A percentile compares a stretch with the other conserved stretches of the same genome.
phyloP scores from a whole-genome alignment of 1,284 basidiomycete genomes.

The Boletus smithii region DNA sequence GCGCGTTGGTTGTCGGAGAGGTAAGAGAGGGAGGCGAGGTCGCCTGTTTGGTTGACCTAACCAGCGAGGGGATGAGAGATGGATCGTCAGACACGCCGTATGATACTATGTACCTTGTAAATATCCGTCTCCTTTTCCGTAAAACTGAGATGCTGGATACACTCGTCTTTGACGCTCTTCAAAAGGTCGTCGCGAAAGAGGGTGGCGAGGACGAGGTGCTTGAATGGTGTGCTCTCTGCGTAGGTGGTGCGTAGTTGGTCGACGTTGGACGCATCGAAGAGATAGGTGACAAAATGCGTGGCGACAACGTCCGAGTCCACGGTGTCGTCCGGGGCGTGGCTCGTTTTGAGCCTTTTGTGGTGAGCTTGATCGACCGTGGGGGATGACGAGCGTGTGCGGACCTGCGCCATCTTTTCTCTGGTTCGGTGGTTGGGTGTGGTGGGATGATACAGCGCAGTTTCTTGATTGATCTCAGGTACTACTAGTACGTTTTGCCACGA shows the following conservation, averaged over 20 bases:
- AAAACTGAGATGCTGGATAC: constrained; percentile 84
- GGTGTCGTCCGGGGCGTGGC: constrained; percentile 10
- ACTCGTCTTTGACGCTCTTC: constrained; percentile 73
- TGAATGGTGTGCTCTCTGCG: constrained; percentile 67
- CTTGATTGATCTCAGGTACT: too few relatives aligned
- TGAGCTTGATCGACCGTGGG: constrained; percentile 17
- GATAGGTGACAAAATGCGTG: constrained; percentile 33
- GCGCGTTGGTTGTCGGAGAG: constrained; percentile 75
- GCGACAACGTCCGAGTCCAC: constrained; percentile 3
- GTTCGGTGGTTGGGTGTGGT: too few relatives aligned
- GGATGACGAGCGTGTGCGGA: constrained; percentile 30
- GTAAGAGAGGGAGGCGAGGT: constrained; percentile 89
- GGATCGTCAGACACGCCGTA: too few relatives aligned
- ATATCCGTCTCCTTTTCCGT: constrained; percentile 98
- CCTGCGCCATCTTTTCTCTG: constrained; percentile 22
- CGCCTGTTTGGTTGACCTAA: constrained; percentile 96
- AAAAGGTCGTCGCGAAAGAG: constrained; percentile 86
- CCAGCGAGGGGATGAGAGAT: constrained; percentile 1
- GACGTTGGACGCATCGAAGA: constrained; percentile 58
- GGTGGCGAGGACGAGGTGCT: constrained; percentile 78
- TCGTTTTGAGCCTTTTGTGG: constrained; percentile 26
- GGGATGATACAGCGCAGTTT: too few relatives aligned
- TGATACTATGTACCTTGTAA: constrained; percentile 71
- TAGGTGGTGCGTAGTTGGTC: constrained; percentile 57
- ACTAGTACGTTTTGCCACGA: too few relatives aligned